These are phyloP conservation scores for Podaxis carcinomalis DNA, from an alignment of 768 basidiomycete genomes.

Conservation along the genomic window DNA sequence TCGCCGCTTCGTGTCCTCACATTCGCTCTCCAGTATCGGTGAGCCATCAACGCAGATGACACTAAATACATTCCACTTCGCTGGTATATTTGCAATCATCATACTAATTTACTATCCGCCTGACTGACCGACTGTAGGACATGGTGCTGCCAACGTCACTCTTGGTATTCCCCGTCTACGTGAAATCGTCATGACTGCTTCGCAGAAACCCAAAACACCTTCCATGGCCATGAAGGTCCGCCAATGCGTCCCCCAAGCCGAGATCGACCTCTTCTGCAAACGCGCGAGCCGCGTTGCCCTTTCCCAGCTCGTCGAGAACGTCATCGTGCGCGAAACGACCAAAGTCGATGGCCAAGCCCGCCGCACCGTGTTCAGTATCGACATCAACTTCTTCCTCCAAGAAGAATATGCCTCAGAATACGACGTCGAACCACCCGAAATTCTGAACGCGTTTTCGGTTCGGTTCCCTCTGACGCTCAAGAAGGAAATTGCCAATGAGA, in stretches of 20 bases:
- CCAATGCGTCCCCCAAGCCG: conserved; percentile 42
- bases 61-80: conserved; percentile 98
- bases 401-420: conserved; percentile 84
- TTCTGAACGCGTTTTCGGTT: conserved; percentile 65
- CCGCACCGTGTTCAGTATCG: conserved; percentile 74
- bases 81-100: conserved; percentile 46
- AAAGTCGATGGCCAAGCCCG: conserved; percentile 63
- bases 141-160: conserved; percentile 98
- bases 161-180: conserved; percentile 97
- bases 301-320: conserved; percentile 82
- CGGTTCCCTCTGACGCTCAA: conserved; percentile 79
- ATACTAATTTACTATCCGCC: neutral
- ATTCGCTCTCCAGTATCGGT: conserved; percentile 66
- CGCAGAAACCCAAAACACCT: conserved; percentile 92
- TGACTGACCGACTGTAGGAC: conserved; percentile 50
- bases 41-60: conserved; percentile 99
- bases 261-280: conserved; percentile 82
- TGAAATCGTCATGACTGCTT: conserved; percentile 99
- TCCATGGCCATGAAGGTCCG: conserved; percentile 88
- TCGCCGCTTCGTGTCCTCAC: neutral
- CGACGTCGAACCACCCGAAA: conserved; percentile 65
- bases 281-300: conserved; percentile 80
- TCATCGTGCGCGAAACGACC: conserved; percentile 77
- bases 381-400: conserved; percentile 81
- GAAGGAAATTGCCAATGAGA: conserved; percentile 81